Evolutionary conservation across 2,329 filamentous ascomycete genomes (phyloP).

Genomic region (Fusarium nodosum): DNA sequence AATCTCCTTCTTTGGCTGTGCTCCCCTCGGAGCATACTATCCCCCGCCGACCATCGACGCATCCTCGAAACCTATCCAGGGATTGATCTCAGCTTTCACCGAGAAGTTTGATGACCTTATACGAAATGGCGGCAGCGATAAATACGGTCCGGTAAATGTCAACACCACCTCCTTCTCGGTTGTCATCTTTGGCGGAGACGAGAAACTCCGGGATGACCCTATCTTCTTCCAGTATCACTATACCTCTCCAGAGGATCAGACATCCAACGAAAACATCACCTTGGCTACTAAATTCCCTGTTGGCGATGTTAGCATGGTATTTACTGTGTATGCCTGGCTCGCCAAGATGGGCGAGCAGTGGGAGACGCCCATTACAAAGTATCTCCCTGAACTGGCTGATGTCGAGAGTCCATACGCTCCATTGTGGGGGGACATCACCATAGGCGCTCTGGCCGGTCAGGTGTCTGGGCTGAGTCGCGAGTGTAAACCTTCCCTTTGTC

Average conservation of each 20-base stretch:
- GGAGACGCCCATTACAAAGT: slow-evolving; percentile 50
- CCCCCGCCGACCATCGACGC: slow-evolving; percentile 33
- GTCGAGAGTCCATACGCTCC: background rate
- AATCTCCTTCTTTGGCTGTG: slow-evolving; percentile 38
- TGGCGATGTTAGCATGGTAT: slow-evolving; percentile 52
- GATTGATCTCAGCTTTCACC: slow-evolving; percentile 16
- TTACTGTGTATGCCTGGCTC: slow-evolving; percentile 54
- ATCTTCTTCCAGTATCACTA: slow-evolving; percentile 45
- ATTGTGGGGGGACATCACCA: slow-evolving; percentile 37
- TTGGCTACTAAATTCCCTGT: slow-evolving; percentile 47
- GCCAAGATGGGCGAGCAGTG: slow-evolving; percentile 49
- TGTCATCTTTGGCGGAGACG: slow-evolving; percentile 34
- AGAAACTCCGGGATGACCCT: slow-evolving; percentile 14
- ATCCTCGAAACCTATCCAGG: slow-evolving; percentile 1
- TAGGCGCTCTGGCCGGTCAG: slow-evolving; percentile 41
- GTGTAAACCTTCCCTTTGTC: slow-evolving; percentile 19
- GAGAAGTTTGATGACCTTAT: slow-evolving; percentile 33
- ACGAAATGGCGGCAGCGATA: slow-evolving; percentile 29
- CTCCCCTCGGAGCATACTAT: slow-evolving; percentile 43
- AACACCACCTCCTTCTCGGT: slow-evolving; percentile 45
- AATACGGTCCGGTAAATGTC: slow-evolving; percentile 29
- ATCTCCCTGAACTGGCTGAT: slow-evolving; percentile 46
- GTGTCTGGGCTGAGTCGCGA: slow-evolving; percentile 40
- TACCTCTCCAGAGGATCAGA: slow-evolving; percentile 32
- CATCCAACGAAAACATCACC: slow-evolving; percentile 32